These are phyloP conservation scores for Lippia alba DNA, from an alignment of 305 asterid species.

Conservation along the genomic window DNA sequence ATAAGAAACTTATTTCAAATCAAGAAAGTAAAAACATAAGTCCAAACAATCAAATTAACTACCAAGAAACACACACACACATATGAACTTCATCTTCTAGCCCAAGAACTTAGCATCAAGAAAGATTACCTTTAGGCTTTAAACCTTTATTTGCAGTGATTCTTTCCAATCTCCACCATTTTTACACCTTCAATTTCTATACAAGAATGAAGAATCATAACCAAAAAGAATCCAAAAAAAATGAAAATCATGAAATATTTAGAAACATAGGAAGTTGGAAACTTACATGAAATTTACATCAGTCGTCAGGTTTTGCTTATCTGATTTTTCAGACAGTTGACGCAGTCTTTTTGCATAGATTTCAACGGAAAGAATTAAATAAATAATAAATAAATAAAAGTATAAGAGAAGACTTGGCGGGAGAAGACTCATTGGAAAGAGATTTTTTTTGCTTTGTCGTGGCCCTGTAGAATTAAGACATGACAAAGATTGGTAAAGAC, in stretches of 20 bases:
- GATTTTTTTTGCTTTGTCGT: not conserved
- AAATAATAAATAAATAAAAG: constrained; percentile 7
- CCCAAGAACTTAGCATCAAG: not conserved
- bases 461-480: not conserved
- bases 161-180: too few species aligned
- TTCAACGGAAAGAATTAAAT: not conserved
- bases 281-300: too few species aligned
- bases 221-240: not conserved
- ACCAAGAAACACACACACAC: too few species aligned
- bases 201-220: not conserved
- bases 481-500: not conserved
- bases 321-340: not conserved
- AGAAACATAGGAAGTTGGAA: too few species aligned
- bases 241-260: not conserved
- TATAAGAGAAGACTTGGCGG: constrained; percentile 28
- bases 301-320: not conserved
- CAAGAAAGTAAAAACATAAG: not conserved
- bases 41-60: not conserved
- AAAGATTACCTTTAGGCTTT: not conserved
- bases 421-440: constrained; percentile 29
- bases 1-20: not conserved
- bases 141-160: not conserved
- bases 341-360: not conserved
- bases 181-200: not conserved
- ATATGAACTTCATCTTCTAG: not conserved